Evolutionary conservation across 2,329 filamentous ascomycete genomes (phyloP), one percentile per base, ranked within the genome.

Genomic region (Gliomastix tumulicola): DNA sequence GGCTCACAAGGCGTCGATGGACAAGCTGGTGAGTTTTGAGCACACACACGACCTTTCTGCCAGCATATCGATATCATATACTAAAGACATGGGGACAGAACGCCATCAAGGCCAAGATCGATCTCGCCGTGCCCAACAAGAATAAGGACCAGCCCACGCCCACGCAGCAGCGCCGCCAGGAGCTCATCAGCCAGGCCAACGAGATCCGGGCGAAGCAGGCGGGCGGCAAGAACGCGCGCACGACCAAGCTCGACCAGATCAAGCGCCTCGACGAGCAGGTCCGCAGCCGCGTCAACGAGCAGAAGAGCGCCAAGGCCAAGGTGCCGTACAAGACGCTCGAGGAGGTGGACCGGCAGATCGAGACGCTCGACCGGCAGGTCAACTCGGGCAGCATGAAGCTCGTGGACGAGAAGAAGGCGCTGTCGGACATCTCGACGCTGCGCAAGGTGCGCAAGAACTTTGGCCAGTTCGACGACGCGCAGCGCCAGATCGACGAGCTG

Each of bases 401-500:
- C 35, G 92, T 97, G 10, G 92, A 98, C 51, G 92, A 97, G 77
- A 94, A 88, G 74, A 97, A 96, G 76, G 82, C 87, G 8, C 73
- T 97, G 16, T 68, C 76, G 35, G 88, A 96, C 52, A 82, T 95
- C 50, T 85, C 84, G 34, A 82, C 68, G 58, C 69, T 97, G 48
- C 82, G 84, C 62, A 94, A 94, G 71, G 76, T 84, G 54, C 86
- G 86, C 68, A 97, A 96, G 79, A 84, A 79, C 63, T 96, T 98
- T 59, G 79, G 81, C 40, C 77, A 80, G 43, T 84, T 97, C 53
- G 88, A 94, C 41, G 80, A 84, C 41, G 72, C 80, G 22, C 86
- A 97, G 66, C 94, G 94, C 74, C 76, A 76, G 47, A 97, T 98
- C 49, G 85, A 92, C 53, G 82, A 89, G 37, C 68, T 94, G 49